Percentiles rank a stretch among this genome's conserved stretches.
Conservation (phyloP, 2,329 filamentous ascomycete species). For the Diaporthe citriasiana region DNA sequence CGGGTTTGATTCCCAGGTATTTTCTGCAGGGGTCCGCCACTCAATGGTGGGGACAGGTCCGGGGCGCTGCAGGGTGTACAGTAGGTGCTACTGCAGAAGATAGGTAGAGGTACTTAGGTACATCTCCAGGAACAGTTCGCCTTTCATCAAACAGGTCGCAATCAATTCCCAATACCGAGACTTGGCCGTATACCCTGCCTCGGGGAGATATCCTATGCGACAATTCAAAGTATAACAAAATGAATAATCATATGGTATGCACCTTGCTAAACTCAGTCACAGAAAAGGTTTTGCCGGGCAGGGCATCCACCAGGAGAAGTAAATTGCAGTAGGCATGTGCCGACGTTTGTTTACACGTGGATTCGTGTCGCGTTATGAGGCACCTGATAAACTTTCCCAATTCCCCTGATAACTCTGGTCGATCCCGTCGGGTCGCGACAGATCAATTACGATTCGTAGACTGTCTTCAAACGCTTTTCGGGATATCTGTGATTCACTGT, state of each 20-base stretch:
- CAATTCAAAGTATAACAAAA: neutral
- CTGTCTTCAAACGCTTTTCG: neutral
- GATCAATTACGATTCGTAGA: neutral
- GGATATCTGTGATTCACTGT: neutral
- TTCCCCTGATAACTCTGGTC: neutral
- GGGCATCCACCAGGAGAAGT: neutral
- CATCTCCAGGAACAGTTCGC: neutral
- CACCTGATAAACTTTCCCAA: neutral
- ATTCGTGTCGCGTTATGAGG: constrained; percentile 18
- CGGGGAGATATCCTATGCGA: neutral
- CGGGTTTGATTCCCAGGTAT: constrained; percentile 30
- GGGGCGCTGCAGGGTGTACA: constrained; percentile 28
- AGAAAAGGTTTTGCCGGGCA: neutral
- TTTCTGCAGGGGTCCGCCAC: constrained; percentile 7
- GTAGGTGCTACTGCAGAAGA: neutral
- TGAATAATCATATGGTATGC: neutral
- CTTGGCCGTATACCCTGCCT: neutral
- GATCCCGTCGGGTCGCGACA: neutral
- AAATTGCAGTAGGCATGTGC: neutral
- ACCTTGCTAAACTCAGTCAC: neutral
- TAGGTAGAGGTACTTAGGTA: neutral
- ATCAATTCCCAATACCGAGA: neutral
- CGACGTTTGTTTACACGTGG: neutral
- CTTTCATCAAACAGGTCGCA: neutral
- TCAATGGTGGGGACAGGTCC: neutral